Evolutionary conservation across 2,329 filamentous ascomycete species (phyloP).

Genomic region (Aspergillus floridensis): DNA sequence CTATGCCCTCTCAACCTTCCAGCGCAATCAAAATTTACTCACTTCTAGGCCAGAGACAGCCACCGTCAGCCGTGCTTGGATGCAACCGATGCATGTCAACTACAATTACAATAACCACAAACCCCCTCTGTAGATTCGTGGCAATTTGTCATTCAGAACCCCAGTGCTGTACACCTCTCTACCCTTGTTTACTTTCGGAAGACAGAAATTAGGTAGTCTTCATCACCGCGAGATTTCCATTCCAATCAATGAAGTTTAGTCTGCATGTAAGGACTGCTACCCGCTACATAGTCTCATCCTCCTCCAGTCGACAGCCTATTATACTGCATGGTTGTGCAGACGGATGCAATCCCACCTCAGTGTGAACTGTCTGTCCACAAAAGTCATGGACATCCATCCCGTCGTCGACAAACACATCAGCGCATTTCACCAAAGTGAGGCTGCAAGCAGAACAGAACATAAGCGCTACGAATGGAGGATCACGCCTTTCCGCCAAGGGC

Average conservation of each 20-base stretch:
- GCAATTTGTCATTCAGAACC: not conserved
- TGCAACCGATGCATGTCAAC: not conserved
- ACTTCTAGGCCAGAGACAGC: not conserved
- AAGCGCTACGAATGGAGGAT: not conserved
- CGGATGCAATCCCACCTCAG: not conserved
- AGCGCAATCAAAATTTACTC: not conserved
- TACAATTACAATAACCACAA: not conserved
- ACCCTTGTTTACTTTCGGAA: not conserved
- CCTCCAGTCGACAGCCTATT: not conserved
- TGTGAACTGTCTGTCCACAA: not conserved
- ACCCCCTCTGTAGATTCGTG: not conserved
- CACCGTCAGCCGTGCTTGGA: not conserved
- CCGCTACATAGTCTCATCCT: not conserved
- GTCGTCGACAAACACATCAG: not conserved
- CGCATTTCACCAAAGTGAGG: not conserved
- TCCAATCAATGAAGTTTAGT: not conserved
- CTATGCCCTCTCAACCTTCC: constrained; percentile 2
- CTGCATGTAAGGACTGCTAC: not conserved
- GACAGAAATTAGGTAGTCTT: not conserved
- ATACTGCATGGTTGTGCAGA: not conserved
- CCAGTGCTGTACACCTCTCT: not conserved
- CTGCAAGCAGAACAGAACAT: not conserved
- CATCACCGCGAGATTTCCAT: not conserved
- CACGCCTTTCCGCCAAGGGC: not conserved
- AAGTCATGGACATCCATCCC: not conserved